A percentile compares a stretch with the other conserved stretches of the same genome.
These are phyloP conservation scores for Neurospora intermedia DNA, from an alignment of 495 filamentous ascomycete species.

Conservation along the genomic window DNA sequence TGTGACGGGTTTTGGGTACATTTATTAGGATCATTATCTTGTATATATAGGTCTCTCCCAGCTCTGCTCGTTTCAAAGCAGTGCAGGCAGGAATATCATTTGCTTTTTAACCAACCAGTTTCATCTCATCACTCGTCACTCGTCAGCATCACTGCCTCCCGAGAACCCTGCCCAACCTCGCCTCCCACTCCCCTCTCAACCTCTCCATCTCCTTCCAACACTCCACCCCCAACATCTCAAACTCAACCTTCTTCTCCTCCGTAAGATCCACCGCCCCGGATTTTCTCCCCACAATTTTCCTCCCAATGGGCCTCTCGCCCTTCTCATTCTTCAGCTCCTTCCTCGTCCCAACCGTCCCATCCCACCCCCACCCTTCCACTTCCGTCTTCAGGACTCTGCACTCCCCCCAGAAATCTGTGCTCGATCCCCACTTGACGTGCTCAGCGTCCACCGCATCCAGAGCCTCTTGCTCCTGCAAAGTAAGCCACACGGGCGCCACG, in stretches of 20 bases:
- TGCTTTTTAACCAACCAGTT: background rate
- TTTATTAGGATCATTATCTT: background rate
- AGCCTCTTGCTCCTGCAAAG: conserved; percentile 52
- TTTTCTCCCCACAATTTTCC: conserved; percentile 40
- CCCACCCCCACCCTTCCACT: conserved; percentile 76
- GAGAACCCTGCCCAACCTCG: conserved; percentile 21
- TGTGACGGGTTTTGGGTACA: background rate
- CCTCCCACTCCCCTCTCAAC: conserved; percentile 70
- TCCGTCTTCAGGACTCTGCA: conserved; percentile 59
- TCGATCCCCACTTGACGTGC: conserved; percentile 76
- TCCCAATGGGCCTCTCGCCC: conserved; percentile 8
- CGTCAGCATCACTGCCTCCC: background rate
- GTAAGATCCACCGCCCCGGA: conserved; percentile 48
- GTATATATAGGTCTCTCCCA: background rate
- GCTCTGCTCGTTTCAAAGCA: background rate
- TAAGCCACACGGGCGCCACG: conserved; percentile 64
- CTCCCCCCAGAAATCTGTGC: conserved; percentile 45
- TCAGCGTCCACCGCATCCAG: conserved; percentile 50
- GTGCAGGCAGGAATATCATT: background rate
- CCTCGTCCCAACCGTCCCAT: conserved; percentile 50
- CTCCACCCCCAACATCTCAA: conserved; percentile 61
- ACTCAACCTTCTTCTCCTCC: conserved; percentile 51
- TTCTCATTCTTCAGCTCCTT: conserved; percentile 34
- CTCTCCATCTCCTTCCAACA: conserved; percentile 82
- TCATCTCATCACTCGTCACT: background rate